Percentiles rank a stretch among this genome's conserved stretches.
These are phyloP conservation scores for Arctium lappa DNA, from an alignment of 129 eudicot species.

Conservation along the genomic window DNA sequence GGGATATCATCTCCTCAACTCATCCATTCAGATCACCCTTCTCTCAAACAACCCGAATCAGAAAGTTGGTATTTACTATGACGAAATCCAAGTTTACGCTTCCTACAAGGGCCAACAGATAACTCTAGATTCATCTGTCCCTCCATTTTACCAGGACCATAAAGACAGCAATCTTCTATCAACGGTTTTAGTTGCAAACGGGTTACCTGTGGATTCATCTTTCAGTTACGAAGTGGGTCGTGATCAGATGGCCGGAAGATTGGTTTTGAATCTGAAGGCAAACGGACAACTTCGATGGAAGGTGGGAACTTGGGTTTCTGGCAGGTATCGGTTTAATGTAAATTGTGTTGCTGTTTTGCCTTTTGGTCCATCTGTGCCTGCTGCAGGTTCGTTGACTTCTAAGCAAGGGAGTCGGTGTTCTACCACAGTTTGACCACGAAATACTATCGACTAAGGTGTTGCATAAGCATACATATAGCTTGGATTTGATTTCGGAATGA, in stretches of 20 bases:
- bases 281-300: constrained; percentile 76
- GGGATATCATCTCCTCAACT: constrained; percentile 59
- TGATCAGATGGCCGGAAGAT: constrained; percentile 52
- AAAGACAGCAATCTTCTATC: constrained; percentile 55
- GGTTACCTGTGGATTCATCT: constrained; percentile 58
- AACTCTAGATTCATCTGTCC: constrained; percentile 49
- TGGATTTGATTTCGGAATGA: constrained; percentile 3
- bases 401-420: constrained; percentile 67
- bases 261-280: constrained; percentile 50
- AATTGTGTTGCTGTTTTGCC: constrained; percentile 63
- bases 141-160: constrained; percentile 68
- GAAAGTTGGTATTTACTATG: constrained; percentile 75
- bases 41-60: constrained; percentile 64
- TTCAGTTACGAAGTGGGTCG: constrained; percentile 62
- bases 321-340: constrained; percentile 59
- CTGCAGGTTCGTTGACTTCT: constrained; percentile 56
- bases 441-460: neutral
- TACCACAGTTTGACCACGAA: constrained; percentile 36
- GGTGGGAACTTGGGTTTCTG: constrained; percentile 76
- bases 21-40: constrained; percentile 73
- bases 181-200: constrained; percentile 47
- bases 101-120: constrained; percentile 76
- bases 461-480: constrained; percentile 12
- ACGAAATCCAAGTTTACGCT: constrained; percentile 51
- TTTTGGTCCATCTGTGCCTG: constrained; percentile 49